Conservation (phyloP, 179 eudicot genomes). For the Heliamphora pulchella region DNA sequence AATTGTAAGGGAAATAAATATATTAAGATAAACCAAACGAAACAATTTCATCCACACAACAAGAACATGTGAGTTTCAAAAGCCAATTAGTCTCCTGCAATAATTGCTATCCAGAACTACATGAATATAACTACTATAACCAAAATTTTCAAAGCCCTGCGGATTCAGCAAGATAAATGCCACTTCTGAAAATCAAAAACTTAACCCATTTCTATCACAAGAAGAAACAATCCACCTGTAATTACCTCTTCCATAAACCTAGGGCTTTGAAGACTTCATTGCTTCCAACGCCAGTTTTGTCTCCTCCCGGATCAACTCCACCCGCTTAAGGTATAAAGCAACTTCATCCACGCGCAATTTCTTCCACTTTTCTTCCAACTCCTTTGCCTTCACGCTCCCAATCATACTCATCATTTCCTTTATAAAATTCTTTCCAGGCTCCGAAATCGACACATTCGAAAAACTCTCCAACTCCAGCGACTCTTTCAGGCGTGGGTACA, state of each 20-base stretch:
- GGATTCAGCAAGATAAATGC: background rate
- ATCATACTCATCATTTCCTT: constrained; percentile 20
- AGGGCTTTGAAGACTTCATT: background rate
- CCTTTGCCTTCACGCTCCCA: constrained; percentile 26
- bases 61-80: background rate
- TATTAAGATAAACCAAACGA: constrained; percentile 4
- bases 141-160: background rate
- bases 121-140: background rate
- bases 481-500: constrained; percentile 15
- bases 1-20: background rate
- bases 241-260: background rate
- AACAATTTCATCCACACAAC: background rate
- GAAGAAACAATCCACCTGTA: background rate
- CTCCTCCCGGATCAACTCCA: constrained; percentile 16
- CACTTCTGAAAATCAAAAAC: background rate
- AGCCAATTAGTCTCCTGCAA: background rate
- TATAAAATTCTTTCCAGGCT: constrained; percentile 14
- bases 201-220: background rate
- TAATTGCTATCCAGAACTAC: background rate
- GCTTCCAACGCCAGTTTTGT: constrained; percentile 17
- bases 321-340: constrained; percentile 1
- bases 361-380: constrained; percentile 36
- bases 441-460: constrained; percentile 10
- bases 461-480: constrained; percentile 10
- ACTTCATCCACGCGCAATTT: background rate